These are phyloP conservation scores for Wickerhamiella qilinensis DNA, from an alignment of 805 yeast species.

Conservation along the genomic window DNA sequence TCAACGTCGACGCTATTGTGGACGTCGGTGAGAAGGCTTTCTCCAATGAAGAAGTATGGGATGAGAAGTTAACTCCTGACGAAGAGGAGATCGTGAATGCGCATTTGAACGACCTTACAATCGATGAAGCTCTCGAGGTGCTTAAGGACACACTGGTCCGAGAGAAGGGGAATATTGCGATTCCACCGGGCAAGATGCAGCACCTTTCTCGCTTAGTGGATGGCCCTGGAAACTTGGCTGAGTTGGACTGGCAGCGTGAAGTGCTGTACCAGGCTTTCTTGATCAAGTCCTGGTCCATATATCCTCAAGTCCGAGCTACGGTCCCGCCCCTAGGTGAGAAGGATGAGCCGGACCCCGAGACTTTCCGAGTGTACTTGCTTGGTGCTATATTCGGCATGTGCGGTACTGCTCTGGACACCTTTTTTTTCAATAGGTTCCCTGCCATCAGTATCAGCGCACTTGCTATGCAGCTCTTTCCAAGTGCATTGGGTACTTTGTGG, in stretches of 20 bases:
- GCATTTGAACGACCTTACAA: slow-evolving; percentile 15
- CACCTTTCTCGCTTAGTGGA: slow-evolving; percentile 19
- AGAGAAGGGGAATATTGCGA: slow-evolving; percentile 33
- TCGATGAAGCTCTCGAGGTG: slow-evolving; percentile 27
- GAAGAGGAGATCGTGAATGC: neutral
- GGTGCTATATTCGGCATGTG: slow-evolving; percentile 36
- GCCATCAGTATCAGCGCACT: slow-evolving; percentile 32
- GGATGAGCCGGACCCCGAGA: slow-evolving; percentile 27
- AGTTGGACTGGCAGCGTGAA: slow-evolving; percentile 10
- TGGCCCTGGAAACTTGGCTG: slow-evolving; percentile 4
- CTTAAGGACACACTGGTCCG: slow-evolving; percentile 26
- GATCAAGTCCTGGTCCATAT: slow-evolving; percentile 32
- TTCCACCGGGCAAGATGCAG: slow-evolving; percentile 25
- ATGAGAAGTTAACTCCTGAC: neutral
- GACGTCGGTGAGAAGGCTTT: neutral
- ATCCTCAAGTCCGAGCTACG: slow-evolving; percentile 44
- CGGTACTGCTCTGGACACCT: slow-evolving; percentile 41
- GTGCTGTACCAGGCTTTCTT: slow-evolving; percentile 29
- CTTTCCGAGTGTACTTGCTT: slow-evolving; percentile 37
- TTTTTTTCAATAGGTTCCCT: slow-evolving; percentile 44
- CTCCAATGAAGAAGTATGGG: neutral
- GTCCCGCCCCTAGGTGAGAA: slow-evolving; percentile 36
- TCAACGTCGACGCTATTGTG: neutral
- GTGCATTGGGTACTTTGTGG: slow-evolving; percentile 38
- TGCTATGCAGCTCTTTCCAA: slow-evolving; percentile 44